Conservation (phyloP, 805 yeast species). For the Scheffersomyces ergatensis region DNA sequence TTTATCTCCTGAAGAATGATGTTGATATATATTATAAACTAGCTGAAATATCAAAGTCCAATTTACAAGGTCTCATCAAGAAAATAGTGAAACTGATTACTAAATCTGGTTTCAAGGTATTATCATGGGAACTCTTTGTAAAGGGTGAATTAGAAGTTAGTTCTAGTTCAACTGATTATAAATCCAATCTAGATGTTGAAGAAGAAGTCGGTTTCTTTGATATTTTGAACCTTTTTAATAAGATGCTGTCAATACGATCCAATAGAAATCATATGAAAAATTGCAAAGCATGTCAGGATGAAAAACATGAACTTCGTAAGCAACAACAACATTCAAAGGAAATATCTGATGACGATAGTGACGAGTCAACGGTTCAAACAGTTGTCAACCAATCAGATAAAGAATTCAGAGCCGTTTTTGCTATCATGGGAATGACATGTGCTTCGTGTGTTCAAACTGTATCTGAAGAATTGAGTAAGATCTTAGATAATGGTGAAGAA, state of each 20-base stretch:
- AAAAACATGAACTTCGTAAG: slow-evolving; percentile 8
- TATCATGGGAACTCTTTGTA: slow-evolving; percentile 29
- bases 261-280: slow-evolving; percentile 34
- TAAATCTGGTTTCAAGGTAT: slow-evolving; percentile 35
- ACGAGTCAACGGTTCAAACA: slow-evolving; percentile 20
- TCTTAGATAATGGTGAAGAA: slow-evolving; percentile 5
- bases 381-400: slow-evolving; percentile 19
- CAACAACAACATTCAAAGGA: slow-evolving; percentile 9
- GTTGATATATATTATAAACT: slow-evolving; percentile 22
- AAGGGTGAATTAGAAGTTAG: slow-evolving; percentile 15
- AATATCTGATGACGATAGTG: slow-evolving; percentile 7
- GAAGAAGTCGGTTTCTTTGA: slow-evolving; percentile 14
- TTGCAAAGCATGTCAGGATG: slow-evolving; percentile 41
- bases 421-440: slow-evolving; percentile 48
- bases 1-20: slow-evolving; percentile 18
- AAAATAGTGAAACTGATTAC: slow-evolving; percentile 22
- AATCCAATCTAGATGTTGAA: slow-evolving; percentile 19
- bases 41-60: slow-evolving; percentile 1
- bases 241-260: slow-evolving; percentile 13
- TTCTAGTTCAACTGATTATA: slow-evolving; percentile 17
- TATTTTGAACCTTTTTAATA: slow-evolving; percentile 12
- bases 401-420: slow-evolving; percentile 47
- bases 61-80: slow-evolving; percentile 12
- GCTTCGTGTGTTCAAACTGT: slow-evolving; percentile 34
- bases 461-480: slow-evolving; percentile 24